Evolutionary conservation across 2,329 filamentous ascomycete genomes (phyloP).

Genomic region (Paracoccidioides lutzii): DNA sequence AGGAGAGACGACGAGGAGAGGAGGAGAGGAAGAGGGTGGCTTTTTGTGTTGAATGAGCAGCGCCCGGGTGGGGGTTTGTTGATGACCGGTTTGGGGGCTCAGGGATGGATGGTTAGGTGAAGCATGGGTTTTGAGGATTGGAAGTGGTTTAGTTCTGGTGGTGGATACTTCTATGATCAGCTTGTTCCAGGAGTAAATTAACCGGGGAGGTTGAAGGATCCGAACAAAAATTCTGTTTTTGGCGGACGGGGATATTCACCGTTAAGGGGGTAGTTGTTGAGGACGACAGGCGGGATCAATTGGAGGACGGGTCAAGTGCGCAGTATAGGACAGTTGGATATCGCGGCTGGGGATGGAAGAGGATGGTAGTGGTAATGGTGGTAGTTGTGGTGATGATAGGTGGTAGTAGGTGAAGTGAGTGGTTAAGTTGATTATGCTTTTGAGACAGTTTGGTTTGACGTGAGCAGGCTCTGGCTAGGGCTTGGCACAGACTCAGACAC

Average conservation of each 20-base stretch:
- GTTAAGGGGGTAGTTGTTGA: neutral
- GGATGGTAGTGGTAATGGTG: too few relatives aligned
- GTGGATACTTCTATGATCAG: neutral
- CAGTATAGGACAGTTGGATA: neutral
- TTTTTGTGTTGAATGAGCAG: neutral
- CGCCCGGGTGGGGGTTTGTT: neutral
- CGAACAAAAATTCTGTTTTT: neutral
- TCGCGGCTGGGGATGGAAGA: neutral
- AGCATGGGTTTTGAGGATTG: neutral
- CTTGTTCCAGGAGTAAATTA: neutral
- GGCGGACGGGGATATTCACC: neutral
- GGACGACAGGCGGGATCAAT: neutral
- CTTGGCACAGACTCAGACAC: too few relatives aligned
- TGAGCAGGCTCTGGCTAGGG: too few relatives aligned
- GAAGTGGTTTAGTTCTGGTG: neutral
- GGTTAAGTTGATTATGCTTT: too few relatives aligned
- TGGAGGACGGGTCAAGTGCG: neutral
- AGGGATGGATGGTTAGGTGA: neutral
- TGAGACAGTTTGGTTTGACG: too few relatives aligned
- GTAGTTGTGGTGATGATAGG: too few relatives aligned
- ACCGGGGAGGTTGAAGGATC: neutral
- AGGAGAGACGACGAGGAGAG: slow-evolving; percentile 5
- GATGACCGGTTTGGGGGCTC: neutral
- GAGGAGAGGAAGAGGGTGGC: neutral
- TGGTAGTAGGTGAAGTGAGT: too few relatives aligned